Conservation (phyloP, 2,329 filamentous ascomycete species). For the Exophiala xenobiotica region DNA sequence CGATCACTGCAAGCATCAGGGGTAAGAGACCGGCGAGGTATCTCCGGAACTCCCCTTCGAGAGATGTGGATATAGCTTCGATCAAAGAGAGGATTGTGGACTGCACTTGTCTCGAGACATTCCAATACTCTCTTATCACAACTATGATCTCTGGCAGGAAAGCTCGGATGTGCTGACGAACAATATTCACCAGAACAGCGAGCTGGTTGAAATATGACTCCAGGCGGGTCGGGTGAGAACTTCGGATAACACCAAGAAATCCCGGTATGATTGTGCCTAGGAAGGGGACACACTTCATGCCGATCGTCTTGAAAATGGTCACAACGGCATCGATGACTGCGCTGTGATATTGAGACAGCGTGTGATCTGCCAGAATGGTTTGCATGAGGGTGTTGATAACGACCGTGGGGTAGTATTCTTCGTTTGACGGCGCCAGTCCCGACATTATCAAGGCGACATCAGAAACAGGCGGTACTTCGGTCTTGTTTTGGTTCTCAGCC, state of each 20-base stretch:
- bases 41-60: constrained; percentile 97
- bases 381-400: constrained; percentile 94
- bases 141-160: constrained; percentile 84
- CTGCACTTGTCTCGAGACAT: constrained; percentile 74
- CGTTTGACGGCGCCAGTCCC: constrained; percentile 90
- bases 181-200: constrained; percentile 87
- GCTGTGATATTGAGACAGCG: constrained; percentile 85
- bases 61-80: constrained; percentile 86
- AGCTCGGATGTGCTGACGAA: constrained; percentile 91
- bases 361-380: constrained; percentile 81
- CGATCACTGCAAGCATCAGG: constrained; percentile 89
- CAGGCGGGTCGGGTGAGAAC: constrained; percentile 71
- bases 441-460: constrained; percentile 99
- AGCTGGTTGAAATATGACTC: constrained; percentile 98
- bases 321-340: constrained; percentile 96
- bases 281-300: constrained; percentile 93
- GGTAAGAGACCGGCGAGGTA: constrained; percentile 87
- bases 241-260: constrained; percentile 84
- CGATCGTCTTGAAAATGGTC: constrained; percentile 96
- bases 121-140: constrained; percentile 88
- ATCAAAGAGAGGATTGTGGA: constrained; percentile 88
- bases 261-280: constrained; percentile 91
- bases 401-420: constrained; percentile 97
- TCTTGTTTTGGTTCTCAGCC: constrained; percentile 72
- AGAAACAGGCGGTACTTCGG: constrained; percentile 69